A percentile compares a stretch with the other conserved stretches of the same genome.
These are phyloP conservation scores for Neonectria hederae DNA, from an alignment of 2,329 filamentous ascomycete species.

Conservation along the genomic window DNA sequence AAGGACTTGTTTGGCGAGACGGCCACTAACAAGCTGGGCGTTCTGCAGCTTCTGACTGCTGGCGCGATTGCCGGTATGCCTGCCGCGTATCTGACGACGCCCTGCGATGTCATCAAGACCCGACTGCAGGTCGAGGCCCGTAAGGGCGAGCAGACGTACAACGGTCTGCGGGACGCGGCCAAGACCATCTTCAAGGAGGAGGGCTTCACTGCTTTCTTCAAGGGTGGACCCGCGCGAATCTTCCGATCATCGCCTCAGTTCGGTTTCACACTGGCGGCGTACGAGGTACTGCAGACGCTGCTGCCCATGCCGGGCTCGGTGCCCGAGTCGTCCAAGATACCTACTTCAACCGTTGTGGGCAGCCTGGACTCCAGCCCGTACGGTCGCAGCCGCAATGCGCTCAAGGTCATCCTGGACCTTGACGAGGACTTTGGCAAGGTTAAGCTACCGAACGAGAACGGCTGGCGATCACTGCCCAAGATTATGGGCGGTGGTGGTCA, in stretches of 20 bases:
- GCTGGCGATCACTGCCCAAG: constrained; percentile 63
- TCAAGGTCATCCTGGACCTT: constrained; percentile 94
- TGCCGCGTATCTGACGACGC: constrained; percentile 93
- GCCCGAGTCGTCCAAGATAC: constrained; percentile 61
- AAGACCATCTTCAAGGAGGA: constrained; percentile 87
- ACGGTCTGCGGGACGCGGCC: constrained; percentile 85
- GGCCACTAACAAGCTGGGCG: constrained; percentile 84
- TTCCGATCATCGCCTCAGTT: constrained; percentile 96
- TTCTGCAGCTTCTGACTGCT: constrained; percentile 90
- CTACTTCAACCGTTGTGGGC: constrained; percentile 56
- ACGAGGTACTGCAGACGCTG: constrained; percentile 86
- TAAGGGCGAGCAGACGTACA: constrained; percentile 92
- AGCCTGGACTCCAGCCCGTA: constrained; percentile 58
- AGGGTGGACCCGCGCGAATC: constrained; percentile 95
- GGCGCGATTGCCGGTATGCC: constrained; percentile 96
- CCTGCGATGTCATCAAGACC: constrained; percentile 99
- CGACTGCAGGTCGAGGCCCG: constrained; percentile 96
- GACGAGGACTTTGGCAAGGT: constrained; percentile 91
- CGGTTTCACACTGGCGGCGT: constrained; percentile 94
- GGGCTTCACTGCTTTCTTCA: constrained; percentile 97
- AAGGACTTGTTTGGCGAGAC: constrained; percentile 93
- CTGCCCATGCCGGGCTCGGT: constrained; percentile 76
- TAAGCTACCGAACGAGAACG: constrained; percentile 64
- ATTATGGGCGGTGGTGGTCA: constrained; percentile 55
- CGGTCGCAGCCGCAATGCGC: constrained; percentile 80